A percentile compares a stretch with the other conserved stretches of the same genome.
These are phyloP conservation scores for Pichia pseudocactophila DNA, from an alignment of 805 yeast genomes.

Conservation along the genomic window DNA sequence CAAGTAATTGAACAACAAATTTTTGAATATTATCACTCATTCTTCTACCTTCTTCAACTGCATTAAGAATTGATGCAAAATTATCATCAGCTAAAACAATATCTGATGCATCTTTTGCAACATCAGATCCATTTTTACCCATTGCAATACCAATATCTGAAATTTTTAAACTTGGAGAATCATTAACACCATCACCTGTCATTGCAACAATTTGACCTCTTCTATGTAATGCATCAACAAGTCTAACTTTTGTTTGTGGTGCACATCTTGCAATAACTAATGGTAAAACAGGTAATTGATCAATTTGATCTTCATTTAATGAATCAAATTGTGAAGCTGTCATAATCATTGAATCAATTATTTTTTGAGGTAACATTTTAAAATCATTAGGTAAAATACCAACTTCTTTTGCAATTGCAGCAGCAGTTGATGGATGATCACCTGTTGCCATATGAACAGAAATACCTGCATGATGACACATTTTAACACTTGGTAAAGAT, in stretches of 20 bases:
- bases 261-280: slow-evolving; percentile 78
- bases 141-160: slow-evolving; percentile 81
- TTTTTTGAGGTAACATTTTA: slow-evolving; percentile 44
- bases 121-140: slow-evolving; percentile 78
- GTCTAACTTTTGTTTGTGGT: slow-evolving; percentile 71
- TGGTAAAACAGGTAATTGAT: slow-evolving; percentile 56
- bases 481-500: slow-evolving; percentile 53
- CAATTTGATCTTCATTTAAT: slow-evolving; percentile 52
- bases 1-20: slow-evolving; percentile 63
- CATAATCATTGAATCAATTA: slow-evolving; percentile 62
- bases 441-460: slow-evolving; percentile 79
- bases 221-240: slow-evolving; percentile 69
- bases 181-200: slow-evolving; percentile 83
- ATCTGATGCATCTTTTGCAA: slow-evolving; percentile 78
- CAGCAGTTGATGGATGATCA: slow-evolving; percentile 72
- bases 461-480: slow-evolving; percentile 68
- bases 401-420: slow-evolving; percentile 73
- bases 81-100: slow-evolving; percentile 70
- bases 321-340: slow-evolving; percentile 65
- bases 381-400: slow-evolving; percentile 62
- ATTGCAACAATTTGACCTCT: slow-evolving; percentile 60
- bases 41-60: slow-evolving; percentile 72
- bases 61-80: slow-evolving; percentile 70
- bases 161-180: slow-evolving; percentile 65
- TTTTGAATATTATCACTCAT: slow-evolving; percentile 74